Percentiles rank a stretch among this genome's conserved stretches.
Evolutionary conservation across 495 filamentous ascomycete genomes (phyloP).

Genomic region (Cercophora scortea): DNA sequence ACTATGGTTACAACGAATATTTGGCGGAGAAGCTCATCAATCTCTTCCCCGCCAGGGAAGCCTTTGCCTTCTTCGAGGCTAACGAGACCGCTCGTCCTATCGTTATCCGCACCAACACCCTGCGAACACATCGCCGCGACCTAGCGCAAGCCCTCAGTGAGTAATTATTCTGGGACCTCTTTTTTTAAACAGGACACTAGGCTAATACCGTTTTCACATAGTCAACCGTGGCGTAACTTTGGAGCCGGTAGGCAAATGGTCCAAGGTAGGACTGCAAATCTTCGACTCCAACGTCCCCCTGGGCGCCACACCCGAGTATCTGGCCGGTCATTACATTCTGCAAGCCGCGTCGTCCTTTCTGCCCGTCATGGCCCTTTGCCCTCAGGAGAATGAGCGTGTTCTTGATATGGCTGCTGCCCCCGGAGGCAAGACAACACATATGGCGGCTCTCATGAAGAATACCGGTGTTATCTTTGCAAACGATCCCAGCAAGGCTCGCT

Average conservation of each 20-base stretch:
- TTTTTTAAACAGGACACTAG: no score
- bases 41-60: slow-evolving; percentile 88
- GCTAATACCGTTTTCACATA: not conserved
- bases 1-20: slow-evolving; percentile 75
- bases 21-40: slow-evolving; percentile 41
- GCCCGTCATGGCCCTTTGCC: slow-evolving; percentile 93
- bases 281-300: slow-evolving; percentile 91
- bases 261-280: slow-evolving; percentile 91
- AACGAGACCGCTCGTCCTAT: slow-evolving; percentile 86
- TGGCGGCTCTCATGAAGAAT: slow-evolving; percentile 96
- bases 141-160: slow-evolving; percentile 77
- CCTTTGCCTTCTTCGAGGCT: slow-evolving; percentile 96
- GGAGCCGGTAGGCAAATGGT: slow-evolving; percentile 97
- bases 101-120: slow-evolving; percentile 78
- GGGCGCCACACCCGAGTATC: slow-evolving; percentile 96
- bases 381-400: slow-evolving; percentile 84
- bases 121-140: slow-evolving; percentile 84
- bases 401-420: slow-evolving; percentile 93
- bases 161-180: not conserved
- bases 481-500: slow-evolving; percentile 85
- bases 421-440: slow-evolving; percentile 95
- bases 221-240: slow-evolving; percentile 93
- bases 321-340: slow-evolving; percentile 94
- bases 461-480: slow-evolving; percentile 95
- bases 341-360: slow-evolving; percentile 97